Evolutionary conservation across 495 filamentous ascomycete species (phyloP), one percentile per base, ranked within the genome.

Genomic region (Xylaria scruposa): DNA sequence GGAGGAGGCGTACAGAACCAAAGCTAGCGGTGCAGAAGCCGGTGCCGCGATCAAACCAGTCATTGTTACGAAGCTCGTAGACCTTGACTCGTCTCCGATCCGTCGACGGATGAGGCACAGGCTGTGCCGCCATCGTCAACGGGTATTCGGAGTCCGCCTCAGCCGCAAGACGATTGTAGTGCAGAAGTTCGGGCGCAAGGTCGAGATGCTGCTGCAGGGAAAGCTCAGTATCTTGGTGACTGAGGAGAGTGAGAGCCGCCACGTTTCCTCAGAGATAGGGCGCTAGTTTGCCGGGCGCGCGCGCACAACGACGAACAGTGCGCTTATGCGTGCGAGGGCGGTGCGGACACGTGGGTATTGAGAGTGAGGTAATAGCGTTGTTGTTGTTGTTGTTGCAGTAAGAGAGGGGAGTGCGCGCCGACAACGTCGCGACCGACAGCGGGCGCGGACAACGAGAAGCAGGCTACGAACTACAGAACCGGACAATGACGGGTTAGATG

Each of bases 71-170:
- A 73, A 99, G 88, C 84, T 99, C 96, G 82, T 99, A 99, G 76
- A 99, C 96, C 86, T 99, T 99, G 76, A 99, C 96, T 86, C 96
- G 92, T 87, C 95, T 97, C 88, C 92, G 94, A 83, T 95, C 93
- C 85, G 91, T 90, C 78, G 91, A 88, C 82, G 92, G 91, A 86
- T 89, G 88, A 86, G 89, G 89, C 85, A 94, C 89, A 77, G 91
- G 89, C 87, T 95, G 91, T 88, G 95, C 94, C 94, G 97, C 97
- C 81, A 84, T 88, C 77, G 77, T 75, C 88, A 84, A 82, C 78
- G 85, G 82, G 75, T 81, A 78, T 67, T 76, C 76, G 75, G 77
- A 70, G 62, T 80, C 82, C 80, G 68, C 76, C 75, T 82, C 80
- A 72, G 78, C 54, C 56, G 73, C 78, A 71, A 77, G 74, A 74